Evolutionary conservation across 2,329 filamentous ascomycete species (phyloP), one percentile per base, ranked within the genome.

Genomic region (Colletotrichum sp.): DNA sequence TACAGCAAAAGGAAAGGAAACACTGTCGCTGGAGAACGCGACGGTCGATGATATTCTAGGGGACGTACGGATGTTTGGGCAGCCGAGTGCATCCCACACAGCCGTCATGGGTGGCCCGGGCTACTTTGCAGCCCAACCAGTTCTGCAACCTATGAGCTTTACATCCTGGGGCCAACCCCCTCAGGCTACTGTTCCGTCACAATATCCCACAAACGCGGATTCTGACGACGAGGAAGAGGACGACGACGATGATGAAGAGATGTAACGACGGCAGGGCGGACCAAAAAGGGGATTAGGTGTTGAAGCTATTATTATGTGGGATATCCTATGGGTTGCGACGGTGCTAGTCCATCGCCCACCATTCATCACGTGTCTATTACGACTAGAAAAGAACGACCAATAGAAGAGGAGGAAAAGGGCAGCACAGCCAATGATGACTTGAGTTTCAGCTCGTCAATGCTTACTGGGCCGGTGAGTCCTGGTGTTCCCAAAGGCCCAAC

Each of bases 401-500:
- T 22, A 52, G n/a, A 52, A 52, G 43, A 13, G 43, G 43, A 13
- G 43, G 43, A 5, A 18, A 22, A 22, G 1, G 43, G 43, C 43
- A 22, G 43, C 43, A 22, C 43, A 27, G 30, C 28, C 58, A 60
- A 10, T 58, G 16, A 10, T 16, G 61, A 22, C 8, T 28, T 3
- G 61, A 27, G 61, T 61, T 32, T 25, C 34, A 27, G 15, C 28
- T 10, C 32, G n/a, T 73, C 30, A 74, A 71, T 71, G 72, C 43
- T 76, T 77, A 60, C 56, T 77, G 12, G 70, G 76, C 52, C 76
- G 72, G 68, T 75, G 71, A 13, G 70, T 77, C 36, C 71, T 66
- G 9, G 71, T 77, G n/a, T 62, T 76, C 12, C 75, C 76, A 43
- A 78, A 78, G 8, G 71, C 27, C 75, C 75, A 78, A 8, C 76